Evolutionary conservation across 2,329 filamentous ascomycete species (phyloP).

Genomic region (Zasmidium angulare): DNA sequence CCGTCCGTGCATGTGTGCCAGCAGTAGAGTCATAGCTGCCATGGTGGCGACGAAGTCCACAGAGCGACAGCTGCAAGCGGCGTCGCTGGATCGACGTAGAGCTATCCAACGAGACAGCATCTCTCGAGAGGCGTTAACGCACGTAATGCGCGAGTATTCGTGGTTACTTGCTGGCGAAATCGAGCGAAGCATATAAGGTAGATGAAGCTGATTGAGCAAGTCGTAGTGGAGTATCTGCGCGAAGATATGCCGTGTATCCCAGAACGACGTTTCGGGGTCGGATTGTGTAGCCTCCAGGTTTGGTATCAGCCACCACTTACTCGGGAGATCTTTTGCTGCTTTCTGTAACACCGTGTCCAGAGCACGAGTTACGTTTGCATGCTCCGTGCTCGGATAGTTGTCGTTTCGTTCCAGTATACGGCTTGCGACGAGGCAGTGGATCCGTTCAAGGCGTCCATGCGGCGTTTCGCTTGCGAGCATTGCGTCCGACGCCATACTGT

Average conservation of each 20-base stretch:
- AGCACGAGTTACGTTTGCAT: not conserved
- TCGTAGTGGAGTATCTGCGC: not conserved
- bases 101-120: not conserved
- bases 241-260: not conserved
- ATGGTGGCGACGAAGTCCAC: not conserved
- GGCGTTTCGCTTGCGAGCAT: not conserved
- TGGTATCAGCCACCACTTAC: not conserved
- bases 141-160: not conserved
- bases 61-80: not conserved
- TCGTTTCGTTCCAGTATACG: not conserved
- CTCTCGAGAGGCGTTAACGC: not conserved
- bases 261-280: not conserved
- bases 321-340: not conserved
- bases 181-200: not conserved
- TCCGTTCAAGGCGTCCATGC: not conserved
- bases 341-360: not conserved
- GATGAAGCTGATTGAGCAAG: not conserved
- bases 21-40: not conserved
- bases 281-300: not conserved
- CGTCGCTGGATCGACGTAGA: not conserved
- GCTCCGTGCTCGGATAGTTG: not conserved
- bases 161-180: not conserved
- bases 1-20: not conserved
- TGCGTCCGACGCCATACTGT: not conserved
- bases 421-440: not conserved